Percentiles rank a stretch among this genome's conserved stretches.
phyloP scores from a whole-genome alignment of 2,329 filamentous ascomycete genomes.

The Phyllosticta ampelicida region DNA sequence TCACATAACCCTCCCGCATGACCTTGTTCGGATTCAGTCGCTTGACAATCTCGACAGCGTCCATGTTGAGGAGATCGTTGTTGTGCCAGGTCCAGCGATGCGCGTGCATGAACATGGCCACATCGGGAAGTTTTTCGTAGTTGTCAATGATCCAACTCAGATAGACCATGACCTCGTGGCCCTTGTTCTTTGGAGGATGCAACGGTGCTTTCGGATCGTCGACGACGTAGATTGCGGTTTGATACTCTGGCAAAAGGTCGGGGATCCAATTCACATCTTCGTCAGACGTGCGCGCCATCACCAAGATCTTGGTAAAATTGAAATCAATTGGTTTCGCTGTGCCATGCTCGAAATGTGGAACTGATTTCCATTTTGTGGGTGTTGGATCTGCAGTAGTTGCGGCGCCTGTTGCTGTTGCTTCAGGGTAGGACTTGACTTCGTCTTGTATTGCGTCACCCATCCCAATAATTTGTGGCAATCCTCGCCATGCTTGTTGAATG shows the following conservation, averaged over 20 bases:
- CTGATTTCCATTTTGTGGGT: constrained; percentile 28
- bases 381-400: background rate
- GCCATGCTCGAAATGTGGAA: constrained; percentile 22
- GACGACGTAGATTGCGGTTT: constrained; percentile 40
- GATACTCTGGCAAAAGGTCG: constrained; percentile 38
- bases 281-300: constrained; percentile 41
- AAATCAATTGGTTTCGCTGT: constrained; percentile 31
- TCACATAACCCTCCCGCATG: constrained; percentile 42
- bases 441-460: constrained; percentile 25
- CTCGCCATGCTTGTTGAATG: constrained; percentile 25
- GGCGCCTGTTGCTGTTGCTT: constrained; percentile 15
- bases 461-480: constrained; percentile 30
- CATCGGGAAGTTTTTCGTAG: constrained; percentile 48
- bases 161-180: constrained; percentile 53
- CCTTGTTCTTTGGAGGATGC: constrained; percentile 46
- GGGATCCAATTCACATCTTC: constrained; percentile 48
- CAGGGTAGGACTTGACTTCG: constrained; percentile 14
- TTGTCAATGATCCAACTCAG: constrained; percentile 51
- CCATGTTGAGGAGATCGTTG: constrained; percentile 37
- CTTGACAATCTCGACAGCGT: constrained; percentile 35
- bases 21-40: constrained; percentile 37
- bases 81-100: constrained; percentile 50
- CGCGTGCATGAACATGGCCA: constrained; percentile 51
- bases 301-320: constrained; percentile 44
- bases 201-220: constrained; percentile 38